phyloP scores from a whole-genome alignment of 495 filamentous ascomycete genomes.

The Aspergillus carlsbadensis region DNA sequence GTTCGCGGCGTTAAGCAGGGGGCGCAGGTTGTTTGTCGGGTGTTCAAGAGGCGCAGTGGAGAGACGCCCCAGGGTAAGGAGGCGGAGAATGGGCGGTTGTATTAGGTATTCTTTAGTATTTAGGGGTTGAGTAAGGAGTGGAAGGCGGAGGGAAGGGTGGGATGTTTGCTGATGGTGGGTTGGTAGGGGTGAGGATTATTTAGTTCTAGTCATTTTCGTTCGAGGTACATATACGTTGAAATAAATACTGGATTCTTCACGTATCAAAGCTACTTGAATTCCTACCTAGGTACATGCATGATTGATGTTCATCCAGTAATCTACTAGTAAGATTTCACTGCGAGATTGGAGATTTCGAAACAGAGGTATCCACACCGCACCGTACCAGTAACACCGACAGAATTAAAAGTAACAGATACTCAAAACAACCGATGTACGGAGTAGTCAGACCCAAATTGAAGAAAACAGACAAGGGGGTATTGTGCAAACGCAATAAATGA shows the following conservation, averaged over 20 bases:
- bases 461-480: conserved; percentile 32
- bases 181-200: too few species aligned
- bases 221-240: too few species aligned
- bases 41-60: conserved; percentile 48
- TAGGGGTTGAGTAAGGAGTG: not conserved
- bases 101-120: conserved; percentile 5
- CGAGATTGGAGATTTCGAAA: not conserved
- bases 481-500: conserved; percentile 29
- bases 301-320: not conserved
- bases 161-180: not conserved
- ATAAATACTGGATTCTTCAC: too few species aligned
- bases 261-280: too few species aligned
- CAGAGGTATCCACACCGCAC: too few species aligned
- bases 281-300: too few species aligned
- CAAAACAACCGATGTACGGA: too few species aligned
- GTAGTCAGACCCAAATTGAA: not conserved
- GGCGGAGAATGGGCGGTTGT: conserved; percentile 44
- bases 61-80: conserved; percentile 60
- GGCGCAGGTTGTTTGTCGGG: conserved; percentile 34
- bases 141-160: not conserved
- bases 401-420: not conserved
- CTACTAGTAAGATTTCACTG: not conserved
- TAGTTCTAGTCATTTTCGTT: too few species aligned
- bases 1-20: conserved; percentile 28
- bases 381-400: too few species aligned